phyloP scores from a whole-genome alignment of 805 yeast species.

The Cyberlindnera americana region DNA sequence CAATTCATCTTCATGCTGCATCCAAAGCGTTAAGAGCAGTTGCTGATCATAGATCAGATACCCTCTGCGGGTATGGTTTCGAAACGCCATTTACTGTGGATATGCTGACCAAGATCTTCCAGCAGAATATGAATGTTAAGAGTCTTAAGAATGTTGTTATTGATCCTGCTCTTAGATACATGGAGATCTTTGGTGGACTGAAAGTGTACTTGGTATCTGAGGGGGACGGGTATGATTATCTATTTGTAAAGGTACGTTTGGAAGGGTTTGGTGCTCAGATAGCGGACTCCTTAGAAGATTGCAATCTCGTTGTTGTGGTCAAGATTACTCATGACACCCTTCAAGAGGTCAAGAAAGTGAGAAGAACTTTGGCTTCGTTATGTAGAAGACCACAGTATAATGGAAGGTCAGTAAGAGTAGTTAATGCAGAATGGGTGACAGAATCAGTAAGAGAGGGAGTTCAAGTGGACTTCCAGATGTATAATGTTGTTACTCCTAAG shows the following conservation, averaged over 20 bases:
- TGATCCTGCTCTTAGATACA: slow-evolving; percentile 9
- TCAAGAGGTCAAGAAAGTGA: slow-evolving; percentile 5
- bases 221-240: slow-evolving; percentile 11
- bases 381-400: slow-evolving; percentile 5
- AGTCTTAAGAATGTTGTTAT: slow-evolving; percentile 4
- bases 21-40: slow-evolving; percentile 28
- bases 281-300: slow-evolving; percentile 26
- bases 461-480: slow-evolving; percentile 33
- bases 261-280: slow-evolving; percentile 44
- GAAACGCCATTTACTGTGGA: slow-evolving; percentile 26
- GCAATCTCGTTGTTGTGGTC: slow-evolving; percentile 40
- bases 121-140: slow-evolving; percentile 9
- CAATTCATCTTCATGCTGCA: slow-evolving; percentile 49
- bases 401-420: slow-evolving; percentile 32
- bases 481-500: slow-evolving; percentile 12
- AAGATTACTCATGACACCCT: slow-evolving; percentile 2
- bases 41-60: slow-evolving; percentile 44
- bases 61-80: slow-evolving; percentile 57
- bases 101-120: slow-evolving; percentile 13
- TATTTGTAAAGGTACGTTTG: slow-evolving; percentile 25
- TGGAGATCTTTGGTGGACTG: slow-evolving; percentile 36
- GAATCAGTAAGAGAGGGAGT: slow-evolving; percentile 30
- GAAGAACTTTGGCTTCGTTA: slow-evolving; percentile 12
- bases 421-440: slow-evolving; percentile 35
- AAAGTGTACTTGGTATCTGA: slow-evolving; percentile 31